Conservation (phyloP, 208 protist genomes). For the Crithidia acanthocephali region DNA sequence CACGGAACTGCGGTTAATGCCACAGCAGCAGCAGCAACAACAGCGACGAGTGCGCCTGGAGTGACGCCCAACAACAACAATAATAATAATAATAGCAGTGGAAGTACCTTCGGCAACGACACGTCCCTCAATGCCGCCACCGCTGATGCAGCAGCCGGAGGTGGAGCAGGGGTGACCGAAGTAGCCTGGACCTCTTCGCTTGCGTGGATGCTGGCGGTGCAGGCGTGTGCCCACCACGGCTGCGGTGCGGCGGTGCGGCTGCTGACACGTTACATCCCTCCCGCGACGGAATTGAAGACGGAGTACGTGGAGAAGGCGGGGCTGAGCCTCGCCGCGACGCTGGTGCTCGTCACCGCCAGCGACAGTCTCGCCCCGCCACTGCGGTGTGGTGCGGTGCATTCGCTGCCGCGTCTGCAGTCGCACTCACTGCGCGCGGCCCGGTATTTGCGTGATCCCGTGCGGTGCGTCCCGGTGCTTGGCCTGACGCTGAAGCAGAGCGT, state of each 20-base stretch:
- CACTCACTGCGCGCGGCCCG: conserved; percentile 47
- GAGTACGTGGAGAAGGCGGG: conserved; percentile 51
- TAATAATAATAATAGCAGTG: background rate
- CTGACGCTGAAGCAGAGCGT: conserved; percentile 27
- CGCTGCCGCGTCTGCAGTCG: conserved; percentile 51
- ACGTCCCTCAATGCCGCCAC: background rate
- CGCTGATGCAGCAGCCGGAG: background rate
- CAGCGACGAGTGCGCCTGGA: background rate
- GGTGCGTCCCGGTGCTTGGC: conserved; percentile 46
- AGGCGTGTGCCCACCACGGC: conserved; percentile 54
- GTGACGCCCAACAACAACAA: conserved; percentile 1
- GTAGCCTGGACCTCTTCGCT: conserved; percentile 24
- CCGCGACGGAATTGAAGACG: conserved; percentile 4
- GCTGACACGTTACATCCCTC: conserved; percentile 45
- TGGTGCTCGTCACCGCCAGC: conserved; percentile 57
- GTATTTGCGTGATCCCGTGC: conserved; percentile 55
- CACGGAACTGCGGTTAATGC: background rate
- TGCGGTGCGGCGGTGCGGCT: conserved; percentile 56
- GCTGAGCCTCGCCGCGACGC: conserved; percentile 54
- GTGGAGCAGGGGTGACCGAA: background rate
- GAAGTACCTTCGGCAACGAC: background rate
- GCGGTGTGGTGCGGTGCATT: conserved; percentile 38
- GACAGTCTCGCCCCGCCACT: conserved; percentile 15
- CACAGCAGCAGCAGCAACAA: background rate
- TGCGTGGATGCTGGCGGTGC: conserved; percentile 33